These are phyloP conservation scores for Entomortierella chlamydospora DNA, from an alignment of 192 early-diverging fungal genomes.

Conservation along the genomic window DNA sequence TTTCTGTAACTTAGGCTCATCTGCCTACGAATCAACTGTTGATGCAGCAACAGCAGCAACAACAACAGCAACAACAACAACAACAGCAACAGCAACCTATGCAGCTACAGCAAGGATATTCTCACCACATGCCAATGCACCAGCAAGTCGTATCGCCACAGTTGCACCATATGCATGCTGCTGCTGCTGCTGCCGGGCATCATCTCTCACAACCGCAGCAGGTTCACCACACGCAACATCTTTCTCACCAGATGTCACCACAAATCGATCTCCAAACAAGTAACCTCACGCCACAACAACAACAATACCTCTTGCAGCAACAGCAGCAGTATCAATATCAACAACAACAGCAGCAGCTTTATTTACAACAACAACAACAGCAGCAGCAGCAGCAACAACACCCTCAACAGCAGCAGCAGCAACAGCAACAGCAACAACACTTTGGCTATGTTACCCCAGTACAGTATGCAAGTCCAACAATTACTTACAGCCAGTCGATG, in stretches of 20 bases:
- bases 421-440: conserved; percentile 34
- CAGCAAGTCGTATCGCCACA: conserved; percentile 35
- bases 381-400: conserved; percentile 27
- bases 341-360: conserved; percentile 37
- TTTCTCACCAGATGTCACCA: conserved; percentile 37
- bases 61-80: conserved; percentile 41
- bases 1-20: conserved; percentile 17
- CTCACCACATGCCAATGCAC: conserved; percentile 38
- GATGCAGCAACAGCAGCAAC: conserved; percentile 37
- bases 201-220: conserved; percentile 26
- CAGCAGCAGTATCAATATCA: conserved; percentile 30
- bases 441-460: conserved; percentile 34
- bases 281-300: conserved; percentile 32
- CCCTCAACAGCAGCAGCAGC: conserved; percentile 21
- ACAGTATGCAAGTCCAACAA: conserved; percentile 41
- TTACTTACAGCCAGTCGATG: conserved; percentile 45
- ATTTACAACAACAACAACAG: conserved; percentile 37
- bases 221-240: conserved; percentile 26
- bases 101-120: conserved; percentile 35
- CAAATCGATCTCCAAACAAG: conserved; percentile 35
- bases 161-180: conserved; percentile 27
- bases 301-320: conserved; percentile 28
- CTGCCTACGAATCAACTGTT: conserved; percentile 24
- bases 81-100: conserved; percentile 34
- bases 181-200: background rate